A percentile compares a stretch with the other conserved stretches of the same genome.
These are phyloP conservation scores for Citrus maxima DNA, from an alignment of 345 rosid species.

Conservation along the genomic window DNA sequence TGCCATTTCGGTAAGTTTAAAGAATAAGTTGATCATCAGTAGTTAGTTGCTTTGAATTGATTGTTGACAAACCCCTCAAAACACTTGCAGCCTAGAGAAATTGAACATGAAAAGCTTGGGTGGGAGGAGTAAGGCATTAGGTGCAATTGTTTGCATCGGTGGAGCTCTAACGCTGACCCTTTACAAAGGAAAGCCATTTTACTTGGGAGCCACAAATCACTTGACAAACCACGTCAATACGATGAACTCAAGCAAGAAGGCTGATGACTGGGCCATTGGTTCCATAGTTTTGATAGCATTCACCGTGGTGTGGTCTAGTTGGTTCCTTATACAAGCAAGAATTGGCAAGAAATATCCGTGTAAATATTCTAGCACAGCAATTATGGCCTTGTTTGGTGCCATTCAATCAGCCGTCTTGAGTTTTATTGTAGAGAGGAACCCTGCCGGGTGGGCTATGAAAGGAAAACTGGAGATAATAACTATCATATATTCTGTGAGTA, in stretches of 20 bases:
- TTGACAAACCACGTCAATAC: neutral
- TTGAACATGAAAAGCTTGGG: constrained; percentile 42
- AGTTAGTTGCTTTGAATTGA: neutral
- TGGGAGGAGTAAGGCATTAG: constrained; percentile 41
- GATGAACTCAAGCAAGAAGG: constrained; percentile 12
- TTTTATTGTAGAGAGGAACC: constrained; percentile 30
- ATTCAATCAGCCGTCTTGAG: constrained; percentile 49
- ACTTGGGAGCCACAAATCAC: constrained; percentile 5
- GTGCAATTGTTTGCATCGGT: constrained; percentile 49
- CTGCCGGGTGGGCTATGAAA: constrained; percentile 41
- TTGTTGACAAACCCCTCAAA: neutral
- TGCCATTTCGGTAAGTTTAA: constrained; percentile 46
- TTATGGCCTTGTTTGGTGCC: constrained; percentile 50
- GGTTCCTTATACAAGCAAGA: constrained; percentile 57
- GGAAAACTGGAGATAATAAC: constrained; percentile 39
- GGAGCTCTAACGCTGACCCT: constrained; percentile 55
- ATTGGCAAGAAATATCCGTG: constrained; percentile 47
- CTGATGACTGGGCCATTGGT: constrained; percentile 44
- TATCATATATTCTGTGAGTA: constrained; percentile 38
- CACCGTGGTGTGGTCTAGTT: constrained; percentile 33
- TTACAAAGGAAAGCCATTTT: constrained; percentile 49
- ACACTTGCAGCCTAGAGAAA: constrained; percentile 44
- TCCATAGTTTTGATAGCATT: constrained; percentile 34
- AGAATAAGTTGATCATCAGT: neutral
- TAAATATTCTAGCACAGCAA: constrained; percentile 60